Base-by-base conservation (phyloP, 2,329 filamentous ascomycete genomes). In the Trichophyton mentagrophytes region DNA sequence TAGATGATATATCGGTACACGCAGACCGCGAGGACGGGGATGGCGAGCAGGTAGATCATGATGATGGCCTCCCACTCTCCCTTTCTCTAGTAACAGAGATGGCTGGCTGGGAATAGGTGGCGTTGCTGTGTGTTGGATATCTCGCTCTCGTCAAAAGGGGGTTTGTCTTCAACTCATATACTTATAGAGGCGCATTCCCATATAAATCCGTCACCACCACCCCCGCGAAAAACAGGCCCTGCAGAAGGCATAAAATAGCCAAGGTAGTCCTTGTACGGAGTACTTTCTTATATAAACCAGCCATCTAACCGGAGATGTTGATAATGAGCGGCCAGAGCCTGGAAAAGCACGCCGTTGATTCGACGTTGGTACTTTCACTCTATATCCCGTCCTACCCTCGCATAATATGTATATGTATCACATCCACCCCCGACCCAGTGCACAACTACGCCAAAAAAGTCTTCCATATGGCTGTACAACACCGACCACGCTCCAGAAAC, bases 1-100 rank as follows among this genome's bases (percentile, higher is more conserved):
- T 72, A 71, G 38, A 78, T 62, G 17, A 78, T 66, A 20, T 64
- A 66, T 62, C 70, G 74, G 65, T 78, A 78, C n/a, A 42, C 51
- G 30, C 25, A 55, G n/a, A 36, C 11, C 7, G 51, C 51, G 51
- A 55, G 22, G 13, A 36, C 27, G n/a, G 51, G 51, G 5, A 55
- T 27, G 30, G n/a, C 51, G 15, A 55, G n/a, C 6, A 55, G 30
- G 30, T n/a, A 36, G 36, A 55, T 55, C 51, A 55, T 55, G 13
- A 15, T 6, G 7, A 20, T 51, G 11, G 9, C 33, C 33, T 55
- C 27, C 33, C 4, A 7, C 9, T 27, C 13, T 33, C 11, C 7
- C 22, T 15, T 30, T 3, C 20, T n/a, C 27, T 27, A 11, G 25
- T 13, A 13, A 51, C 25, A 27, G 25, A 27, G 15, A 13, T 27